Evolutionary conservation across 2,329 filamentous ascomycete genomes (phyloP).

Genomic region (Zymoseptoria passerinii): DNA sequence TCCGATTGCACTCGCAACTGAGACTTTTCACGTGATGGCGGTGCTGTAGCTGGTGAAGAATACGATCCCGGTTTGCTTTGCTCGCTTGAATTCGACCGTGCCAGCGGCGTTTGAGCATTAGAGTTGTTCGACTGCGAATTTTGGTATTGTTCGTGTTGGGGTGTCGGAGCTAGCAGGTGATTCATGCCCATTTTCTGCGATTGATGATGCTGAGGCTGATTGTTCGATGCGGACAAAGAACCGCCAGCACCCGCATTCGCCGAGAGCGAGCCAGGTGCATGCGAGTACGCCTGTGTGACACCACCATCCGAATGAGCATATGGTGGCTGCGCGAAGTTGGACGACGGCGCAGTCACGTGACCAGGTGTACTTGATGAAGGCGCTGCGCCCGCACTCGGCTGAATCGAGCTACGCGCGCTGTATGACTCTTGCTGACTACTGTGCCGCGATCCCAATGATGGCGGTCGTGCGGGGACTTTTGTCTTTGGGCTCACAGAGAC

Average conservation of each 20-base stretch:
- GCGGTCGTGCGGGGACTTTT: constrained; percentile 24
- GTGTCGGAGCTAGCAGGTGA: constrained; percentile 23
- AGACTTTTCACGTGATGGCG: not conserved
- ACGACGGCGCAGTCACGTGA: constrained; percentile 17
- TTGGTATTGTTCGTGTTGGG: constrained; percentile 8
- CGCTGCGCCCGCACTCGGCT: constrained; percentile 14
- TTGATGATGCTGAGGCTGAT: constrained; percentile 20
- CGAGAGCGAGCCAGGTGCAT: constrained; percentile 10
- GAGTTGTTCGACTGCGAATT: constrained; percentile 2
- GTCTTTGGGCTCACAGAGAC: constrained; percentile 75
- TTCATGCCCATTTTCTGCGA: constrained; percentile 25
- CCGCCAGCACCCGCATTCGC: constrained; percentile 5
- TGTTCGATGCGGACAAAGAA: constrained; percentile 19
- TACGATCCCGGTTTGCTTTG: not conserved
- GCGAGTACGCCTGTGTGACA: constrained; percentile 16
- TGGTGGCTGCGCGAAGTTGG: constrained; percentile 11
- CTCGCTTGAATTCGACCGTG: constrained; percentile 1
- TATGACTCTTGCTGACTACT: constrained; percentile 27
- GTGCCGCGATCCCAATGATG: constrained; percentile 25
- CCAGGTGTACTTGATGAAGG: constrained; percentile 14
- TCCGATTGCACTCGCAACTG: not conserved
- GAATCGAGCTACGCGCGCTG: constrained; percentile 21
- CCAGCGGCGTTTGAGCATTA: constrained; percentile 1
- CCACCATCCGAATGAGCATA: constrained; percentile 11
- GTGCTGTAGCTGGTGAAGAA: not conserved